Base-by-base conservation (phyloP, 495 filamentous ascomycete species). In the Xylona heveae region DNA sequence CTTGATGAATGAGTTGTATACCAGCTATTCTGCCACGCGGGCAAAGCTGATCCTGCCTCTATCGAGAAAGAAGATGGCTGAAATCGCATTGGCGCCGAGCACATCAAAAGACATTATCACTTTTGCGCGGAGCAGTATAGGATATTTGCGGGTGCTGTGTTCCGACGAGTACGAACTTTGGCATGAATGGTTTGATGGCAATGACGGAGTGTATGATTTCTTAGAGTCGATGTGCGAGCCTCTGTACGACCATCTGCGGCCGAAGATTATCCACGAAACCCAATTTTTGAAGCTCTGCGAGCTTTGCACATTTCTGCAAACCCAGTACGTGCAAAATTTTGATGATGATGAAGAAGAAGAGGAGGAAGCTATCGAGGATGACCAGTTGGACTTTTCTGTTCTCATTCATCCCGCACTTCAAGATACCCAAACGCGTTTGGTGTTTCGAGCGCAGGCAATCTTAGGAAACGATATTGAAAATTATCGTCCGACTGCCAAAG, bases 241-340 rank as follows among this genome's bases (percentile, higher is more conserved):
- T 6, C 51, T 80, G n/a, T 77, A 77, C 41, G 75, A 81, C 36
- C 58, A 76, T 40, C 55, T 81, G 15, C 60, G 69, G 20, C 75
- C 75, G 5, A 56, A 64, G 19, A 77, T 70, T 15, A 74, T 78
- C 26, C 72, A 74, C 39, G 75, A 80, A 45, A 71, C 61, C 13
- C 66, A 55, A 66, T 57, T 76, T 40, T 42, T 81, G 55, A 67
- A 76, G 54, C 64, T 85, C 3, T 91, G 81, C 51, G 76, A 80
- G 42, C 54, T 93, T 1, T 74, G 81, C 34, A 74, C 72, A 6
- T 62, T 84, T 47, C 55, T 93, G 7, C 80, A 84, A 40, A 78
- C 78, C n/a, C 70, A 75, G 25, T 91, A 91, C 39, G 61, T 84
- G 42, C 57, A 74, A 15, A 70, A 76, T 27, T 62, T 64, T 23